A percentile compares a stretch with the other conserved stretches of the same genome.
Evolutionary conservation across 148 eudicot species (phyloP).

Genomic region (Drosera capensis): DNA sequence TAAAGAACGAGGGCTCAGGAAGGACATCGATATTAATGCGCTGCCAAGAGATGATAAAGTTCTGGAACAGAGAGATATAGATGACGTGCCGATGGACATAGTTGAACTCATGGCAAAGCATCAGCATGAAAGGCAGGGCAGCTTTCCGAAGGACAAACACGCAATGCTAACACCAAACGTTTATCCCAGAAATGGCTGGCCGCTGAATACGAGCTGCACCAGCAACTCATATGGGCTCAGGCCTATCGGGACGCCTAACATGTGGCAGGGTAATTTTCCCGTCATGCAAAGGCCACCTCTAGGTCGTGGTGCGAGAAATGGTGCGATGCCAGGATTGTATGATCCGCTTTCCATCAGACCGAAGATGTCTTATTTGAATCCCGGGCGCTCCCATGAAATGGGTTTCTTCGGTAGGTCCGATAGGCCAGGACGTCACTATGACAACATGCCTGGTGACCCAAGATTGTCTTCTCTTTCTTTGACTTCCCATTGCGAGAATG

Average conservation of each 20-base stretch:
- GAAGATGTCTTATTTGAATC: constrained; percentile 6
- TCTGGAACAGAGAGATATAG: constrained; percentile 12
- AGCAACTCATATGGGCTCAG: not conserved
- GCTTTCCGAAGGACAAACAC: constrained; percentile 10
- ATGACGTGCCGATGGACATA: constrained; percentile 53
- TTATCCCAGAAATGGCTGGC: not conserved
- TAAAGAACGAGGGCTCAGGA: constrained; percentile 15
- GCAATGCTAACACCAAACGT: constrained; percentile 4
- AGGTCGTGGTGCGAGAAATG: constrained; percentile 3
- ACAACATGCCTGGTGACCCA: constrained; percentile 7
- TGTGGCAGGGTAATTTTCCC: not conserved
- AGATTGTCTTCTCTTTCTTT: constrained; percentile 13
- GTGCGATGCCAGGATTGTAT: constrained; percentile 9
- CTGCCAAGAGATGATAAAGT: constrained; percentile 7
- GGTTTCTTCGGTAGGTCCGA: constrained; percentile 9
- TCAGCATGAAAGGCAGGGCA: constrained; percentile 26
- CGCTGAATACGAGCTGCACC: not conserved
- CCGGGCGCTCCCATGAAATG: constrained; percentile 10
- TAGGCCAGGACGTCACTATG: constrained; percentile 12
- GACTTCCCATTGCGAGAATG: constrained; percentile 7
- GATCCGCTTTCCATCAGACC: constrained; percentile 7
- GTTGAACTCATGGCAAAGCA: constrained; percentile 45
- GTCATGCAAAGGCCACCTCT: constrained; percentile 5
- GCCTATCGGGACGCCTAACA: not conserved
- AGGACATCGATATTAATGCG: constrained; percentile 4